These are phyloP conservation scores for Keqinozyma sinolaborantium DNA, from an alignment of 1,139 yeast species.

Conservation along the genomic window DNA sequence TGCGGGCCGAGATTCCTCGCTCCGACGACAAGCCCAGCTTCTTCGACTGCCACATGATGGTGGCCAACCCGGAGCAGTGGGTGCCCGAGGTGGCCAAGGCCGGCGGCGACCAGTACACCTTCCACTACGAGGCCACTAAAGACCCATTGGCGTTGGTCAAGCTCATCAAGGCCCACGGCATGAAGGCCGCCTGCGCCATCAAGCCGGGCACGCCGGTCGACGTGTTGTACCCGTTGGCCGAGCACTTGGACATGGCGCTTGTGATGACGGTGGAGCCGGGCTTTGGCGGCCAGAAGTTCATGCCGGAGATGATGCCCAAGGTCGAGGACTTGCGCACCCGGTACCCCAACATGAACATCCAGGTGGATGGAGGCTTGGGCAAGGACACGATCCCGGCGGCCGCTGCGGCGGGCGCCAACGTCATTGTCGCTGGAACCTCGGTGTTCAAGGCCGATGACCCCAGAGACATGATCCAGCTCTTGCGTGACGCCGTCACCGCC, in stretches of 20 bases:
- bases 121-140: conserved; percentile 91
- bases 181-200: conserved; percentile 92
- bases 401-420: conserved; percentile 95
- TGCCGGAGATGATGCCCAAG: conserved; percentile 95
- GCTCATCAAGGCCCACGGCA: conserved; percentile 72
- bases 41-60: conserved; percentile 99
- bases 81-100: conserved; percentile 88
- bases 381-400: conserved; percentile 79
- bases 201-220: conserved; percentile 94
- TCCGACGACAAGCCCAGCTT: conserved; percentile 54
- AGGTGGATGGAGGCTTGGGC: conserved; percentile 97
- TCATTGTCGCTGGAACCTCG: conserved; percentile 96
- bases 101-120: conserved; percentile 95
- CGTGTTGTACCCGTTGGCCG: conserved; percentile 72
- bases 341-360: conserved; percentile 79
- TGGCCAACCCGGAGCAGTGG: conserved; percentile 92
- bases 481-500: conserved; percentile 58
- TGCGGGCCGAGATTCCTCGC: conserved; percentile 73
- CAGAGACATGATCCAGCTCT: conserved; percentile 59
- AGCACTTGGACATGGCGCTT: conserved; percentile 83
- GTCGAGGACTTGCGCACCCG: conserved; percentile 70
- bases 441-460: conserved; percentile 86
- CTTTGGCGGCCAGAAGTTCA: conserved; percentile 96
- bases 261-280: conserved; percentile 99
- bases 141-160: conserved; percentile 75